Evolutionary conservation across 2,329 filamentous ascomycete species (phyloP).

Genomic region (Fusarium circinatum): DNA sequence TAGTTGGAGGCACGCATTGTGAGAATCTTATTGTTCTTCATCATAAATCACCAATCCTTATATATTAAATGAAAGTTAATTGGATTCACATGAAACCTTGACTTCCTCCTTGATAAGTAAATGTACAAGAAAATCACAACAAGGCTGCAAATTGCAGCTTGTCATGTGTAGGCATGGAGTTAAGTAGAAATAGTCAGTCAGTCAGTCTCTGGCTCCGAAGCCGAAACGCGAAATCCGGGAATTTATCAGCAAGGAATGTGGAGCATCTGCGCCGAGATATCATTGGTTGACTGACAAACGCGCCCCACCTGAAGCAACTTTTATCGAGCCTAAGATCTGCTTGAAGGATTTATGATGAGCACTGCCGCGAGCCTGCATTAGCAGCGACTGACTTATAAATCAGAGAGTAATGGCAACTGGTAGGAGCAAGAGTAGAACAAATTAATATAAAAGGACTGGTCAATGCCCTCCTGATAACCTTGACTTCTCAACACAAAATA

Average conservation of each 20-base stretch:
- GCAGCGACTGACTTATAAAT: neutral
- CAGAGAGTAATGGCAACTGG: neutral
- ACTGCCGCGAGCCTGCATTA: neutral
- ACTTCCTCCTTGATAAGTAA: rapidly evolving
- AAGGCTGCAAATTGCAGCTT: neutral
- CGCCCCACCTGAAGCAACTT: neutral
- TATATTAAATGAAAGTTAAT: rapidly evolving
- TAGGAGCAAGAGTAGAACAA: rapidly evolving
- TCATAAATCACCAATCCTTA: neutral
- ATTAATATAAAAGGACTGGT: neutral
- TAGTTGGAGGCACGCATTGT: neutral
- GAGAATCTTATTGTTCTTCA: neutral
- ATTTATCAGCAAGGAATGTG: neutral
- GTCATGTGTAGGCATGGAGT: neutral
- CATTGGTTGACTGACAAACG: rapidly evolving
- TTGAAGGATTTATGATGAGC: neutral
- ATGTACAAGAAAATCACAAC: rapidly evolving
- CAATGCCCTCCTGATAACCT: rapidly evolving
- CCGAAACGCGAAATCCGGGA: neutral
- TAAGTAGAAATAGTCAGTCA: rapidly evolving
- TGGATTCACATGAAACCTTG: rapidly evolving
- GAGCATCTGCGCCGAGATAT: neutral
- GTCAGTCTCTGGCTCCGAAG: neutral
- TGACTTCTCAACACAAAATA: rapidly evolving
- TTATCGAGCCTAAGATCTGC: neutral